Percentiles rank a stretch among this genome's conserved stretches.
Evolutionary conservation across 306 rosid species (phyloP).

Genomic region (Hippophae tibetana): DNA sequence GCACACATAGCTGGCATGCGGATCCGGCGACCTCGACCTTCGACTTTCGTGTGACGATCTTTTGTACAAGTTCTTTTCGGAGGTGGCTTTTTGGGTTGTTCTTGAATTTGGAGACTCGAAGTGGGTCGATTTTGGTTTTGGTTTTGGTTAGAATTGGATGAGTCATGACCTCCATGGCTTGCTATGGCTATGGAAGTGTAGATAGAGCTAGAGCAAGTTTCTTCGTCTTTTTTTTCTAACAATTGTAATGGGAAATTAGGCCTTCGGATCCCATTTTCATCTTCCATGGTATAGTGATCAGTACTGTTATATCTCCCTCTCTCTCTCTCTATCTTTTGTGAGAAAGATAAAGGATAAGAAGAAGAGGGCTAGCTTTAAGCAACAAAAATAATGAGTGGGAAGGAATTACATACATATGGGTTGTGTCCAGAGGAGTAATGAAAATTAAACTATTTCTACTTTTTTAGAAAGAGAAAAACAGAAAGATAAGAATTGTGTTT

Average conservation of each 20-base stretch:
- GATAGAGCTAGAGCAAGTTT: constrained; percentile 51
- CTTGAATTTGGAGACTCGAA: constrained; percentile 1
- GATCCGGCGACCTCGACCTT: constrained; percentile 84
- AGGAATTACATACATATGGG: constrained; percentile 32
- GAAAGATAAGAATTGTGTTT: background rate
- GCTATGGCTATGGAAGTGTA: constrained; percentile 49
- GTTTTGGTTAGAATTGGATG: constrained; percentile 8
- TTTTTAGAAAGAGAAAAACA: background rate
- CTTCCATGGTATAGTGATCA: background rate
- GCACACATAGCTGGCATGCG: constrained; percentile 92
- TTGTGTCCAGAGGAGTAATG: too few relatives aligned
- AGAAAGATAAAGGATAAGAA: constrained; percentile 10
- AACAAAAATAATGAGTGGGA: constrained; percentile 91
- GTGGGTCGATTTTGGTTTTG: background rate
- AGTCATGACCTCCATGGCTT: constrained; percentile 22
- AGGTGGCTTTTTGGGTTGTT: constrained; percentile 51
- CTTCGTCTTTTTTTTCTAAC: constrained; percentile 74
- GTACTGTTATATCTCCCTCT: constrained; percentile 28
- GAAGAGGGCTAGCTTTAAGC: constrained; percentile 45
- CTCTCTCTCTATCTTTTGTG: background rate
- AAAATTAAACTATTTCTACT: too few relatives aligned
- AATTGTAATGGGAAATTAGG: constrained; percentile 80
- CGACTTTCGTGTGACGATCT: constrained; percentile 87
- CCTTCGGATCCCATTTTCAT: background rate
- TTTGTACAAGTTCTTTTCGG: constrained; percentile 73